Evolutionary conservation across 345 rosid species (phyloP).

Genomic region (Ricinus communis): DNA sequence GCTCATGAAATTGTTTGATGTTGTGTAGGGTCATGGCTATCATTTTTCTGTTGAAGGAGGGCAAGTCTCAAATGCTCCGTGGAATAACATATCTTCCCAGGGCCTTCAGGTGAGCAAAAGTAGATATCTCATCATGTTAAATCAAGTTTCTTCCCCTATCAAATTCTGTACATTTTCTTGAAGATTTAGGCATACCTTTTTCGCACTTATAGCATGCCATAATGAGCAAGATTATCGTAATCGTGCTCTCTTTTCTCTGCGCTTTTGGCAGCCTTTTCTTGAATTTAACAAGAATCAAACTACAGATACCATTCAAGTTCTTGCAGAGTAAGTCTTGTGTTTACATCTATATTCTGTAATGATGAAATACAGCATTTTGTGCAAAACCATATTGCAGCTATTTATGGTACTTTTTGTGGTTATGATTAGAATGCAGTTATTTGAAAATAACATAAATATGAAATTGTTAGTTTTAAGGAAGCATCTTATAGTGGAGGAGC

Average conservation of each 20-base stretch:
- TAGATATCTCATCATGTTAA: neutral
- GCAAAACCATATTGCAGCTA: neutral
- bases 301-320: constrained; percentile 44
- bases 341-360: neutral
- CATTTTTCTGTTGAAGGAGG: constrained; percentile 60
- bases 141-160: neutral
- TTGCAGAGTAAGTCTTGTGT: constrained; percentile 57
- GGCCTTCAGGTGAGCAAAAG: constrained; percentile 55
- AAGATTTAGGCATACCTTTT: neutral
- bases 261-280: constrained; percentile 61
- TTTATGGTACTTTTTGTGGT: neutral
- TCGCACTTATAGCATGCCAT: neutral
- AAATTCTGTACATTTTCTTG: neutral
- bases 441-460: neutral
- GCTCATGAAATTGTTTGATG: constrained; percentile 6
- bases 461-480: constrained; percentile 45
- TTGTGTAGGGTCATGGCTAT: constrained; percentile 64
- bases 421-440: neutral
- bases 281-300: constrained; percentile 40
- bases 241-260: neutral
- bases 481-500: constrained; percentile 79
- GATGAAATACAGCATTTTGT: no score
- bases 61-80: constrained; percentile 45
- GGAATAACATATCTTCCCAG: constrained; percentile 81
- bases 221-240: neutral